Conservation (phyloP, 2,329 filamentous ascomycete genomes). For the Diaporthe nobilis region DNA sequence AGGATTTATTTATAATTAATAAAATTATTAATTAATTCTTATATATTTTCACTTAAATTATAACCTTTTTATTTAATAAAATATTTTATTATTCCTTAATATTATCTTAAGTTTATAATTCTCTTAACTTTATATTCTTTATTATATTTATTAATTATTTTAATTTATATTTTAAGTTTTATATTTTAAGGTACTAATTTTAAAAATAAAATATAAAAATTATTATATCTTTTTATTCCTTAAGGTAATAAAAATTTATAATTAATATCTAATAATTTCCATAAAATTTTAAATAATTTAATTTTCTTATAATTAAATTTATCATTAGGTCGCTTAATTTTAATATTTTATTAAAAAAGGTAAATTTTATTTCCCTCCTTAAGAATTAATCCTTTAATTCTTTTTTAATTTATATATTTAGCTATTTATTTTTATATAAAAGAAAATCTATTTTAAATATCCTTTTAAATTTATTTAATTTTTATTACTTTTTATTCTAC, state of each 20-base stretch:
- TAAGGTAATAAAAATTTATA: too few relatives aligned
- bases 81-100: background rate
- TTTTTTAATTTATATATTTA: background rate
- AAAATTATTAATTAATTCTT: background rate
- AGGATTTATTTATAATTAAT: background rate
- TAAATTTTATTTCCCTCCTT: too few relatives aligned
- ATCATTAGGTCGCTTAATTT: too few relatives aligned
- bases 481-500: background rate
- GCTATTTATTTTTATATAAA: background rate
- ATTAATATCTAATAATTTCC: too few relatives aligned
- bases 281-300: background rate
- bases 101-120: background rate
- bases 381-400: too few relatives aligned
- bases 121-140: background rate
- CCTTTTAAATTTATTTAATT: background rate
- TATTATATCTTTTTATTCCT: background rate
- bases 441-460: background rate
- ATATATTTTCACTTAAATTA: background rate
- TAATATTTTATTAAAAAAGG: too few relatives aligned
- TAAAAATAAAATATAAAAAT: background rate
- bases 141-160: background rate
- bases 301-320: background rate
- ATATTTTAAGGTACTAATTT: background rate
- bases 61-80: constrained; percentile 12
- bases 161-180: background rate